Conservation (phyloP, 2,329 filamentous ascomycete species). For the Epichloe amarillans region DNA sequence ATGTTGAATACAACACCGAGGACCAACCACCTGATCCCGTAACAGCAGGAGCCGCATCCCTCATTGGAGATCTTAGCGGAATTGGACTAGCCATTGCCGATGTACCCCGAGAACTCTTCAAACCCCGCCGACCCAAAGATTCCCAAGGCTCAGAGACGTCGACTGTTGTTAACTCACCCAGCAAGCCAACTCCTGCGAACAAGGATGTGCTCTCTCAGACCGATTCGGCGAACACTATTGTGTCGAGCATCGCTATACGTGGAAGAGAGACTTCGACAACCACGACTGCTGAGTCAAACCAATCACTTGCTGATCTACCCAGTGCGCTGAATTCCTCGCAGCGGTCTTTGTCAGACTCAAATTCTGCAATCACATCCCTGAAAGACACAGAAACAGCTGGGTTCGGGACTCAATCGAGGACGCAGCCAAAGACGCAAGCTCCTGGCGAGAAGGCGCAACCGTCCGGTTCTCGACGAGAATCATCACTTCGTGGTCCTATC, state of each 20-base stretch:
- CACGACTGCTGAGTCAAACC: not conserved
- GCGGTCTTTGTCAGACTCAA: not conserved
- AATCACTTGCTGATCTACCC: not conserved
- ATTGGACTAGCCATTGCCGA: constrained; percentile 77
- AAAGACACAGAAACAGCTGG: not conserved
- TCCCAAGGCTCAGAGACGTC: constrained; percentile 1
- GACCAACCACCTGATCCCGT: constrained; percentile 70
- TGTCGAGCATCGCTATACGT: not conserved
- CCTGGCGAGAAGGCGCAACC: constrained; percentile 7
- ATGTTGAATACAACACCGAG: constrained; percentile 60
- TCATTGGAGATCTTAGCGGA: constrained; percentile 70
- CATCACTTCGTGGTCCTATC: constrained; percentile 13
- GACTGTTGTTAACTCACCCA: constrained; percentile 1
- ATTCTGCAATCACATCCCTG: not conserved
- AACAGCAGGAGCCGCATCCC: constrained; percentile 59
- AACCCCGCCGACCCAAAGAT: constrained; percentile 16
- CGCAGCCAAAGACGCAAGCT: not conserved
- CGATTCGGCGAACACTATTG: constrained; percentile 2
- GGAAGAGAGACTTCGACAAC: not conserved
- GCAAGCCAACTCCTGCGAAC: constrained; percentile 4
- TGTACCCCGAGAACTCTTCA: constrained; percentile 46
- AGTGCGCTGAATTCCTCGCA: not conserved
- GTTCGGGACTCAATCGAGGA: not conserved
- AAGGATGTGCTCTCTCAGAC: constrained; percentile 4
- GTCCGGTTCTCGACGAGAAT: constrained; percentile 8